These are phyloP conservation scores for Sporothrix mexicana DNA, from an alignment of 2,329 filamentous ascomycete species.

Conservation along the genomic window DNA sequence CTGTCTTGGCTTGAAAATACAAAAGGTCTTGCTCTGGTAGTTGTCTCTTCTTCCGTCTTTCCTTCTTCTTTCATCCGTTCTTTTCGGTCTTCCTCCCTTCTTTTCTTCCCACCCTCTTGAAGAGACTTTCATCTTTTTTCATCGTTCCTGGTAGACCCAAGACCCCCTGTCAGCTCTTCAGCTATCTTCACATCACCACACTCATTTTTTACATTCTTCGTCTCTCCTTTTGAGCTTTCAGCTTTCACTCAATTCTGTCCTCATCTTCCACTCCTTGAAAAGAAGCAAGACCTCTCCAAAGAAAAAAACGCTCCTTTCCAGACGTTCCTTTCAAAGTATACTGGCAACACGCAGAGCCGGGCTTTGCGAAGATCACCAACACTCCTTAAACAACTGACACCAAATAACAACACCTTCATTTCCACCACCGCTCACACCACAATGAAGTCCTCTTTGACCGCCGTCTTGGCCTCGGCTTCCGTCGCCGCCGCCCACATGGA, in stretches of 20 bases:
- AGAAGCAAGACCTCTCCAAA: constrained; percentile 1
- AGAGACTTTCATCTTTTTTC: neutral
- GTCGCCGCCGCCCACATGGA: constrained; percentile 62
- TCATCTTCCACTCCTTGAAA: constrained; percentile 28
- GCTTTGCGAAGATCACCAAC: neutral
- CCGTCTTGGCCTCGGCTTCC: constrained; percentile 42
- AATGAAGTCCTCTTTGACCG: constrained; percentile 26
- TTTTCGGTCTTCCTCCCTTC: neutral
- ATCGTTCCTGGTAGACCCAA: constrained; percentile 24
- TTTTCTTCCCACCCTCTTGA: neutral
- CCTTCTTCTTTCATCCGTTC: neutral
- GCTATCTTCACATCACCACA: neutral
- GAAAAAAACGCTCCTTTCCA: neutral
- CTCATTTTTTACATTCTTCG: constrained; percentile 17
- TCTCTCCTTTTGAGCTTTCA: neutral
- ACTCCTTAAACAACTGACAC: neutral
- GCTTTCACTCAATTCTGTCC: neutral
- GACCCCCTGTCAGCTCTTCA: constrained; percentile 24
- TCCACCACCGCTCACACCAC: neutral
- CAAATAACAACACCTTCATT: neutral
- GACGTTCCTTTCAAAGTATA: neutral
- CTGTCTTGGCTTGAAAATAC: neutral
- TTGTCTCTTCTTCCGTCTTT: neutral
- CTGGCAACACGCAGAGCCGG: constrained; percentile 23
- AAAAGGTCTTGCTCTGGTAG: constrained; percentile 7